Evolutionary conservation across 495 filamentous ascomycete species (phyloP).

Genomic region (Evernia prunastri): DNA sequence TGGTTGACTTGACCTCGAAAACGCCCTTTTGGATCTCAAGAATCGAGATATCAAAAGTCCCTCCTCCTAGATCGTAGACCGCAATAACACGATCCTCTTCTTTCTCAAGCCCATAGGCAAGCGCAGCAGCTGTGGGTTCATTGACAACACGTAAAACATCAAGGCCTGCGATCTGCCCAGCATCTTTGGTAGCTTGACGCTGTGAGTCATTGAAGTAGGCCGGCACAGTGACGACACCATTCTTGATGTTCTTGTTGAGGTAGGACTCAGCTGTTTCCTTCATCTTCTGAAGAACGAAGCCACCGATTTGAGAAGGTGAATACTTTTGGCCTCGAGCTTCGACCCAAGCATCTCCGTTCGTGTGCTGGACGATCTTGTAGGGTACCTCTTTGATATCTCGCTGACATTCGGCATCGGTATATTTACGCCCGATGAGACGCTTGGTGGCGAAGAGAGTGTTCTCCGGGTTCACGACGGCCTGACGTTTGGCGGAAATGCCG

Average conservation of each 20-base stretch:
- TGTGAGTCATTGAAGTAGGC: conserved; percentile 99
- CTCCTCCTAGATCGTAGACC: conserved; percentile 96
- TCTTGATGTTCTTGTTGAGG: conserved; percentile 82
- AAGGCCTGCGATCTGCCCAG: conserved; percentile 89
- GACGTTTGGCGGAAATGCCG: conserved; percentile 97
- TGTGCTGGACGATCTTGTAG: conserved; percentile 98
- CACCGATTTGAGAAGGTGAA: conserved; percentile 96
- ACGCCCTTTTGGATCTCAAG: conserved; percentile 97
- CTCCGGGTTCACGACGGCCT: conserved; percentile 98
- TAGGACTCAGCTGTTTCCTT: conserved; percentile 95
- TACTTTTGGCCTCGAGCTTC: conserved; percentile 94
- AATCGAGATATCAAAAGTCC: conserved; percentile 97
- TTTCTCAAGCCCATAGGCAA: conserved; percentile 95
- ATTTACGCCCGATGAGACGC: conserved; percentile 98
- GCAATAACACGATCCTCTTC: conserved; percentile 84
- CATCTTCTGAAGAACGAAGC: conserved; percentile 96
- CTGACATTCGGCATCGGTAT: conserved; percentile 92
- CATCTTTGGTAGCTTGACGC: conserved; percentile 96
- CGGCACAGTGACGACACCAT: conserved; percentile 92
- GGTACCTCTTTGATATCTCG: conserved; percentile 97
- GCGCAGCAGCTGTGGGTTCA: conserved; percentile 90
- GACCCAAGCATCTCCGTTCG: conserved; percentile 97
- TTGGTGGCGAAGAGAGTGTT: conserved; percentile 99
- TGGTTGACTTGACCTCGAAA: conserved; percentile 98
- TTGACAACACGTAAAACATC: conserved; percentile 97